Conservation (phyloP, 78 protist species). For the Diacronema lutheri region DNA sequence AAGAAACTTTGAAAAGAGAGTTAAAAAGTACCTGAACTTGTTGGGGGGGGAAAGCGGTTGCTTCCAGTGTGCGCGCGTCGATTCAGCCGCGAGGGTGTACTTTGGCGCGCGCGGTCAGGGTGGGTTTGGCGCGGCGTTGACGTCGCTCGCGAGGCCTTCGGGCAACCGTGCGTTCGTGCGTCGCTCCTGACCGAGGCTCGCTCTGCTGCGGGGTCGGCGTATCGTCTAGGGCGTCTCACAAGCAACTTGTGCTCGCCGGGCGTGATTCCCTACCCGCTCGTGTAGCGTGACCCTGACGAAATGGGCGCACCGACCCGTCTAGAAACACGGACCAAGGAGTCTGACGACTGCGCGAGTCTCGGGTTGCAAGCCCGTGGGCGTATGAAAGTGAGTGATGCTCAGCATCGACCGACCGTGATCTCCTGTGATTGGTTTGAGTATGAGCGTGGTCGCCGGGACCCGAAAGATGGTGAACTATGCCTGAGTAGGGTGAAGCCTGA, state of each 20-base stretch:
- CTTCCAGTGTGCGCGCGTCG: neutral
- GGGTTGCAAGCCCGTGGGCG: constrained; percentile 58
- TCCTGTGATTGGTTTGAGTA: constrained; percentile 48
- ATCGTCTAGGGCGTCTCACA: neutral
- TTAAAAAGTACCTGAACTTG: constrained; percentile 65
- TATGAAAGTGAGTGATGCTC: constrained; percentile 61
- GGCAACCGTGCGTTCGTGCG: neutral
- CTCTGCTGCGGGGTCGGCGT: neutral
- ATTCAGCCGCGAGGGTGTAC: neutral
- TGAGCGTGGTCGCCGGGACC: constrained; percentile 78
- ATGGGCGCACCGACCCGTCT: constrained; percentile 80
- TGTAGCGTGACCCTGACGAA: constrained; percentile 28
- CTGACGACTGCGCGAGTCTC: constrained; percentile 75
- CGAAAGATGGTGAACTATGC: constrained; percentile 89
- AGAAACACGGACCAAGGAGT: constrained; percentile 97
- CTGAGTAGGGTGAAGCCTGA: constrained; percentile 76
- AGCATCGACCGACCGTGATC: constrained; percentile 51
- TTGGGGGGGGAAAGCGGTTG: neutral
- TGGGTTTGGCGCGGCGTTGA: neutral
- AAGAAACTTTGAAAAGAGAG: constrained; percentile 86
- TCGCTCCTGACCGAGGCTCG: neutral
- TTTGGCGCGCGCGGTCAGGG: neutral
- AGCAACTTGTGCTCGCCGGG: neutral
- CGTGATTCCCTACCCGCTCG: neutral
- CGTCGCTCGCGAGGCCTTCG: neutral